Base-by-base conservation (phyloP, 108 stramenopile genomes). In the Skeletonema menzelii region DNA sequence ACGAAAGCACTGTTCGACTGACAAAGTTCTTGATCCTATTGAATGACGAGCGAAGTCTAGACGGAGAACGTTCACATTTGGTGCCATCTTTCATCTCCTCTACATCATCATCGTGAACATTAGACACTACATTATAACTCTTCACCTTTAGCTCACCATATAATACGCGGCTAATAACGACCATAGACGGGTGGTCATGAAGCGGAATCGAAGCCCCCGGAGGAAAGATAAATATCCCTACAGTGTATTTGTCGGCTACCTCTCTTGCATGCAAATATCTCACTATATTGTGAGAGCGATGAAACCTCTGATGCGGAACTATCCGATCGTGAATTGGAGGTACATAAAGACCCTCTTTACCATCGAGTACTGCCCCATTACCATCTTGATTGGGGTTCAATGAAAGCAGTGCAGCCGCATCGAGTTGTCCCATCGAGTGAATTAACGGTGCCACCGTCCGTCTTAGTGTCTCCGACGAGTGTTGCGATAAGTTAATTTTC, bases 181-280 rank as follows among this genome's bases (percentile, higher is more conserved):
- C 91, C 97, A 98, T 98, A 47, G 84, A 79, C 5, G 97, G 97
- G 75, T 98, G 97, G 83, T 98, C 97, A 69, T 98, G 97, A 8
- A 97, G 73, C 0, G 97, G 97, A 46, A 98, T 98, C 47, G 82
- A 64, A 19, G 91, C 84, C 35, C 84, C 65, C 0, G 97, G 97
- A 6, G 96, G 95, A 63, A 98, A 93, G 24, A 98, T 85, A 83
- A 98, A 98, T 49, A 97, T 88, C 24, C 97, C 96, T 56, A 91
- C 88, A 10, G 88, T 86, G 65, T 94, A 98, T 42, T 81, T 75
- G 26, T 82, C 74, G 11, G 76, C 78, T 5, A 91, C 75, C 67
- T 98, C 96, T 5, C 83, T 55, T 28, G 96, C 73, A 73, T 96
- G 96, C 3, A 97, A 70, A 53, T 98, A 95, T 28, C 94, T 80